phyloP scores from a whole-genome alignment of 2,329 filamentous ascomycete genomes.

The Ophiostoma ulmi region DNA sequence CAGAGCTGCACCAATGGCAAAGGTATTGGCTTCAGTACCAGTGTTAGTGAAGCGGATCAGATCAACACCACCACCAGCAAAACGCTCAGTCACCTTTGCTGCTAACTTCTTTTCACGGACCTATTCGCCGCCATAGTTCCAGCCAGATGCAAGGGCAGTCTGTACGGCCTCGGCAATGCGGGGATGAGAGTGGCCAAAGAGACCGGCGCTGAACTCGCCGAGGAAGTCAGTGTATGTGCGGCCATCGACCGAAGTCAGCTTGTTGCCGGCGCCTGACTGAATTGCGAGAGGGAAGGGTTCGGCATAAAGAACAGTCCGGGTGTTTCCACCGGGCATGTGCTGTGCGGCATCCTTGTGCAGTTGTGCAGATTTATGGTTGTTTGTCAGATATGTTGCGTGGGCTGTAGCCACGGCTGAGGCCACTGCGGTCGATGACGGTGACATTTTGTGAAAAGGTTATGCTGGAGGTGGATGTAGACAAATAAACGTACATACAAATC shows the following conservation, averaged over 20 bases:
- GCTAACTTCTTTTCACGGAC: slow-evolving; percentile 49
- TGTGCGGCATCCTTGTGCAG: slow-evolving; percentile 19
- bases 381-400: slow-evolving; percentile 20
- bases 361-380: slow-evolving; percentile 21
- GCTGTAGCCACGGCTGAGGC: slow-evolving; percentile 20
- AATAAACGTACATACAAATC: background rate
- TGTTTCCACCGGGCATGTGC: slow-evolving; percentile 38
- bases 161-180: slow-evolving; percentile 13
- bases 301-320: slow-evolving; percentile 40
- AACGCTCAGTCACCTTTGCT: slow-evolving; percentile 46
- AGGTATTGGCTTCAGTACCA: slow-evolving; percentile 58
- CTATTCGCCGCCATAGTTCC: slow-evolving; percentile 51
- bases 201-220: slow-evolving; percentile 54
- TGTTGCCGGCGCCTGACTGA: slow-evolving; percentile 29
- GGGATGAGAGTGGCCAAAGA: slow-evolving; percentile 46
- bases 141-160: slow-evolving; percentile 35
- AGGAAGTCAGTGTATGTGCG: slow-evolving; percentile 33
- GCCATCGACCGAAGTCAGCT: slow-evolving; percentile 32
- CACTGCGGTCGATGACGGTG: slow-evolving; percentile 9
- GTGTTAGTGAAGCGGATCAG: slow-evolving; percentile 58
- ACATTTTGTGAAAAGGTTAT: slow-evolving; percentile 1
- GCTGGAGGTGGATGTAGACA: background rate
- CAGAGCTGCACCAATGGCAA: slow-evolving; percentile 50
- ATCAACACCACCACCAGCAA: slow-evolving; percentile 42
- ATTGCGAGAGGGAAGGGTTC: slow-evolving; percentile 37